Percentiles rank a stretch among this genome's conserved stretches.
Evolutionary conservation across 2,329 filamentous ascomycete genomes (phyloP).

Genomic region (Periglandula ipomoeae): DNA sequence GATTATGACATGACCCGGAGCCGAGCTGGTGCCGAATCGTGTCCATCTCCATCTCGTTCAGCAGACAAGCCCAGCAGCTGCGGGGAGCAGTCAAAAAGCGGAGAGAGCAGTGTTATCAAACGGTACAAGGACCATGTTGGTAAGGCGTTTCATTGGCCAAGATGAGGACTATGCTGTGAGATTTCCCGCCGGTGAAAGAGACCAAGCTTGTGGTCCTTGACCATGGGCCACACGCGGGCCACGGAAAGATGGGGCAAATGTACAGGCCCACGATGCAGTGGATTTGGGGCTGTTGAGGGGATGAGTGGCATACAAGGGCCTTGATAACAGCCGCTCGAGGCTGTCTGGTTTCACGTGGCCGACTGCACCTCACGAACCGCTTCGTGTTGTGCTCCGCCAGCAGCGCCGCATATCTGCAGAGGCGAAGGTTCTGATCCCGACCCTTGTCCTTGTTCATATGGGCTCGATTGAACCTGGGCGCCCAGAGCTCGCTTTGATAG

Average conservation of each 20-base stretch:
- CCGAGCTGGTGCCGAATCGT: slow-evolving; percentile 2
- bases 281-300: not conserved
- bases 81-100: slow-evolving; percentile 1
- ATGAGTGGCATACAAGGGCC: no score
- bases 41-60: not conserved
- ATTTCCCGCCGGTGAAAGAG: not conserved
- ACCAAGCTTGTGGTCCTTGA: not conserved
- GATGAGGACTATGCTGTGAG: not conserved
- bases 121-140: slow-evolving; percentile 4
- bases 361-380: not conserved
- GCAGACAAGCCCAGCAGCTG: not conserved
- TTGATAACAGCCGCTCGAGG: not conserved
- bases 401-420: no score
- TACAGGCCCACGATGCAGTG: not conserved
- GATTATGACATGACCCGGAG: slow-evolving; percentile 4
- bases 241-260: not conserved
- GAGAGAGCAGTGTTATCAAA: not conserved
- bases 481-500: not conserved
- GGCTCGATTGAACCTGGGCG: not conserved
- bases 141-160: slow-evolving; percentile 7
- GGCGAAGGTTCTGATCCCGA: no score
- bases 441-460: slow-evolving; percentile 1
- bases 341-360: slow-evolving; percentile 1
- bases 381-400: not conserved
- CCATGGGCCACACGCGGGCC: not conserved